These are phyloP conservation scores for Komagataella ulmi DNA, from an alignment of 805 yeast species.

Conservation along the genomic window DNA sequence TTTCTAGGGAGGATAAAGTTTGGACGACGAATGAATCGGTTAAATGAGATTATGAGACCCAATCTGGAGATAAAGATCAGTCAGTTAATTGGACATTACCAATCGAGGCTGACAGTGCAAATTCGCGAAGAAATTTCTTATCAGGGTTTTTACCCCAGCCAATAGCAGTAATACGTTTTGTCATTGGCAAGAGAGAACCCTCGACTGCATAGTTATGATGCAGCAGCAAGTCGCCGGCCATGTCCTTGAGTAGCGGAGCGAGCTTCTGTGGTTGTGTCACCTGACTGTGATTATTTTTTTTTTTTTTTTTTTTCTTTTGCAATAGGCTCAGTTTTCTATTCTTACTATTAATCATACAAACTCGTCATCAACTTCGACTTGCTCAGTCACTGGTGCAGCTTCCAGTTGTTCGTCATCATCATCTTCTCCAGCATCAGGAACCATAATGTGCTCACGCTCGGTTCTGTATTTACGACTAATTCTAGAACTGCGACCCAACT, in stretches of 20 bases:
- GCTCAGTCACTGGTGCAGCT: conserved; percentile 16
- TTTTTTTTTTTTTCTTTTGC: not conserved
- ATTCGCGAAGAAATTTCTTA: not conserved
- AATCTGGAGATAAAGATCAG: not conserved
- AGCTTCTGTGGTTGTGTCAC: not conserved
- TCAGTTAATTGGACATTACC: not conserved
- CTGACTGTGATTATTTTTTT: not conserved
- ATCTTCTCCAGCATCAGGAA: conserved; percentile 51
- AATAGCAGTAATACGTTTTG: not conserved
- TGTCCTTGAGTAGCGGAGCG: not conserved
- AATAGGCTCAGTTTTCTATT: not conserved
- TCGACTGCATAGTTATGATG: not conserved
- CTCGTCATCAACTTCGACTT: conserved; percentile 7
- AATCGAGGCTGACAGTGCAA: not conserved
- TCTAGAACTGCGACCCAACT: conserved; percentile 52
- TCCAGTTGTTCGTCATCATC: conserved; percentile 50
- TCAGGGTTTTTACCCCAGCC: not conserved
- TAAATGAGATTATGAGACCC: not conserved
- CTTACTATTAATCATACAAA: not conserved
- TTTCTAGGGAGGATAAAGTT: not conserved
- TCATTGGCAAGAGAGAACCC: not conserved
- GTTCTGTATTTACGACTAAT: conserved; percentile 57
- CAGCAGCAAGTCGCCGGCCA: not conserved
- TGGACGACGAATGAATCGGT: not conserved
- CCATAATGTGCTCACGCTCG: conserved; percentile 41